Conservation (phyloP, 2,329 filamentous ascomycete genomes). For the Sarocladium oryzae region DNA sequence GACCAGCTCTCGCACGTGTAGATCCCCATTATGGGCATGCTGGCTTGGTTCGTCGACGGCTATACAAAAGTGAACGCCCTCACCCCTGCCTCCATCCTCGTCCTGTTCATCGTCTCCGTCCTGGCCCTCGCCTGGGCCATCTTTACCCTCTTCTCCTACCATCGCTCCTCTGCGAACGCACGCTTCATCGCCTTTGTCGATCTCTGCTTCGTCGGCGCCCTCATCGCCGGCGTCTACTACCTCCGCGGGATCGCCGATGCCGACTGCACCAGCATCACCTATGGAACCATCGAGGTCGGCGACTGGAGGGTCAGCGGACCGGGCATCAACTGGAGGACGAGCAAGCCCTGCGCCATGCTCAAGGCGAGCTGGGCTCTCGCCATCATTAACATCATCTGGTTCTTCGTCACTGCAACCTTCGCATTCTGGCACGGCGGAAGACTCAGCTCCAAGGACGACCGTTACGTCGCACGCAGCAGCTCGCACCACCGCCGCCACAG, state of each 20-base stretch:
- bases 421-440: constrained; percentile 52
- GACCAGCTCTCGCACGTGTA: constrained; percentile 21
- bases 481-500: constrained; percentile 16
- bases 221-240: constrained; percentile 56
- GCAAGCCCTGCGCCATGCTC: constrained; percentile 85
- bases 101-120: constrained; percentile 62
- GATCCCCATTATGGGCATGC: constrained; percentile 62
- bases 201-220: constrained; percentile 54
- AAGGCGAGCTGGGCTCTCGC: constrained; percentile 85
- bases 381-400: constrained; percentile 82
- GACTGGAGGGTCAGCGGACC: constrained; percentile 49
- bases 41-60: constrained; percentile 58
- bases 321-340: constrained; percentile 39
- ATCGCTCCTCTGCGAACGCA: constrained; percentile 55
- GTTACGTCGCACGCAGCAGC: constrained; percentile 13
- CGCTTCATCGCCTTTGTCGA: constrained; percentile 55
- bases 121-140: constrained; percentile 58
- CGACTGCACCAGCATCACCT: constrained; percentile 61
- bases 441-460: constrained; percentile 26
- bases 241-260: constrained; percentile 52
- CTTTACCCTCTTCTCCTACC: constrained; percentile 60
- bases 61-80: constrained; percentile 50
- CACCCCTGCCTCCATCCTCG: constrained; percentile 56
- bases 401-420: constrained; percentile 68
- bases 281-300: constrained; percentile 54